These are phyloP conservation scores for Septoria petroselini DNA, from an alignment of 2,329 filamentous ascomycete genomes.

Conservation along the genomic window DNA sequence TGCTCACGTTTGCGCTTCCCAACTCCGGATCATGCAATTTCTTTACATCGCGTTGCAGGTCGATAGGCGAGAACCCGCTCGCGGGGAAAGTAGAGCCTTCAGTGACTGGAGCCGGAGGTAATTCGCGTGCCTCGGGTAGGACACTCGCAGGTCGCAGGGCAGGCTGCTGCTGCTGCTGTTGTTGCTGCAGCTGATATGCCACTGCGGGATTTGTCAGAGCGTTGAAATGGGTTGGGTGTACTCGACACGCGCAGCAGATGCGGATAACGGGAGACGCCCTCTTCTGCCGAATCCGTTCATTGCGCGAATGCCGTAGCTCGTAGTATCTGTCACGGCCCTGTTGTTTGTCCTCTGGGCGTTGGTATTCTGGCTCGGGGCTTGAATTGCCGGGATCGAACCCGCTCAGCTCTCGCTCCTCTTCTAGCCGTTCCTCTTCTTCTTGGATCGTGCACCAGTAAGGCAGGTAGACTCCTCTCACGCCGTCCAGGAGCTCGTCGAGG, in stretches of 20 bases:
- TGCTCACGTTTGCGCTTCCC: conserved; percentile 32
- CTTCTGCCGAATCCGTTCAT: conserved; percentile 1
- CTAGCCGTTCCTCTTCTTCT: conserved; percentile 16
- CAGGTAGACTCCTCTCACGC: conserved; percentile 32
- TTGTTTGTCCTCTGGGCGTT: background rate
- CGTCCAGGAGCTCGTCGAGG: conserved; percentile 34
- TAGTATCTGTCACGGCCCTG: conserved; percentile 3
- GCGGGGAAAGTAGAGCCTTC: conserved; percentile 30
- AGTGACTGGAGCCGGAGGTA: conserved; percentile 19
- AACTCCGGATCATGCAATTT: conserved; percentile 28
- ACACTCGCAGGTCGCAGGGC: conserved; percentile 4
- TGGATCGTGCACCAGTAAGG: conserved; percentile 17
- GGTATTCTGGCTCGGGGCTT: conserved; percentile 4
- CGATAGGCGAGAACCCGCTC: conserved; percentile 30
- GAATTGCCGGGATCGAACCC: conserved; percentile 4
- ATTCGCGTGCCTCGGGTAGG: conserved; percentile 1
- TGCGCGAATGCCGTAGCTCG: conserved; percentile 5
- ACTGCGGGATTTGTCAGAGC: conserved; percentile 24
- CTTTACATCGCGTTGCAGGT: conserved; percentile 28
- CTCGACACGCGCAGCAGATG: conserved; percentile 34
- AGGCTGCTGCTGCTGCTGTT: background rate
- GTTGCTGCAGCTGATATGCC: conserved; percentile 5
- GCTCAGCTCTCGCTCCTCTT: conserved; percentile 14
- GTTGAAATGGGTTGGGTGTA: conserved; percentile 32
- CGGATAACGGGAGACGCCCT: conserved; percentile 27